Evolutionary conservation across 2,329 filamentous ascomycete genomes (phyloP).

Genomic region (Diplodia seriata): DNA sequence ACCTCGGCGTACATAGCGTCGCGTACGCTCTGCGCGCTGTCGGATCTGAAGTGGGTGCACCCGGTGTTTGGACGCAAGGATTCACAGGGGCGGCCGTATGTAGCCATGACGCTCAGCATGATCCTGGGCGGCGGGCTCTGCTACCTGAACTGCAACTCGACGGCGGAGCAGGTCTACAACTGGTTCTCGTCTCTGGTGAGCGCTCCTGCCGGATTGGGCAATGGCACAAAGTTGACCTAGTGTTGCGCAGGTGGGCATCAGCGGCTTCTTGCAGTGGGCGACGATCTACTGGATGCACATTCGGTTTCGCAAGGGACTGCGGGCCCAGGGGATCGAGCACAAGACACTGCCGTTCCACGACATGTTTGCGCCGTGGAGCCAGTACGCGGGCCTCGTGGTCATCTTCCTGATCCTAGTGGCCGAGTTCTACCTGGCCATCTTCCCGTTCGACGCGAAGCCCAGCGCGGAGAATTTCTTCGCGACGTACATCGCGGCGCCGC

Average conservation of each 20-base stretch:
- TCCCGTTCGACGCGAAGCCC: constrained; percentile 48
- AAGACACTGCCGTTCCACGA: constrained; percentile 32
- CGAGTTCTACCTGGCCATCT: constrained; percentile 58
- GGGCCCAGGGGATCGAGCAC: constrained; percentile 38
- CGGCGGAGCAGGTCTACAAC: constrained; percentile 52
- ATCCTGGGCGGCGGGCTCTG: constrained; percentile 48
- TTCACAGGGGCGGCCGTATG: constrained; percentile 35
- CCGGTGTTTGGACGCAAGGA: constrained; percentile 30
- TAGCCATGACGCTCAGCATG: constrained; percentile 40
- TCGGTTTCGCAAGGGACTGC: constrained; percentile 42
- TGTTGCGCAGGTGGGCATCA: constrained; percentile 38
- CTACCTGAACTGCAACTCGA: constrained; percentile 52
- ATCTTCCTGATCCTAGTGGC: constrained; percentile 52
- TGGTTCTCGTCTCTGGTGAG: constrained; percentile 60
- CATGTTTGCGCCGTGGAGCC: constrained; percentile 30
- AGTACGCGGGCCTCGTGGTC: constrained; percentile 27
- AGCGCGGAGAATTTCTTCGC: constrained; percentile 56
- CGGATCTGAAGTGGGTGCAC: constrained; percentile 32
- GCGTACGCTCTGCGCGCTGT: constrained; percentile 29
- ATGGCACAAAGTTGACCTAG: constrained; percentile 20
- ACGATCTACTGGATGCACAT: constrained; percentile 45
- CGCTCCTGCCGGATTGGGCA: constrained; percentile 40
- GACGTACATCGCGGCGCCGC: constrained; percentile 51
- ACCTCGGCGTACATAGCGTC: constrained; percentile 39
- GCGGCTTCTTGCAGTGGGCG: constrained; percentile 46